These are phyloP conservation scores for Chlamydomonas schloesseri DNA, from an alignment of 139 green algal species.

Conservation along the genomic window DNA sequence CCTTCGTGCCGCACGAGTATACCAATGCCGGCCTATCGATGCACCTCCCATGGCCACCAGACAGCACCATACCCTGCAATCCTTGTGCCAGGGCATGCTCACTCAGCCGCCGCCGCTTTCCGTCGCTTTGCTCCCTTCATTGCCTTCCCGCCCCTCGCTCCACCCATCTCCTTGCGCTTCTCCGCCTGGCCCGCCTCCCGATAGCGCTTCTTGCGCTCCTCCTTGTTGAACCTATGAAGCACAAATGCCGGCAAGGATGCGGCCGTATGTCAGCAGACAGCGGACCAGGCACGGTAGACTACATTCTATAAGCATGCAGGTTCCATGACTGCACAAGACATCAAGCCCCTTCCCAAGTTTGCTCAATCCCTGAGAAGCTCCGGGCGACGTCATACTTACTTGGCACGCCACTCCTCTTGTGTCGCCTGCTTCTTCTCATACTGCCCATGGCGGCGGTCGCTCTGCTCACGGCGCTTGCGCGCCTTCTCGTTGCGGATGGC, in stretches of 20 bases:
- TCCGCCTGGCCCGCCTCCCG: constrained; percentile 41
- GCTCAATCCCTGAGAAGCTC: too few relatives aligned
- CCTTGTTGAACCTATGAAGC: constrained; percentile 62
- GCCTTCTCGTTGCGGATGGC: constrained; percentile 95
- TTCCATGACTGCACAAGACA: too few relatives aligned
- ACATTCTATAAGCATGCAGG: too few relatives aligned
- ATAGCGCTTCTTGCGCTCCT: constrained; percentile 80
- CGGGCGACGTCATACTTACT: too few relatives aligned
- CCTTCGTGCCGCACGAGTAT: too few relatives aligned
- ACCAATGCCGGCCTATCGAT: too few relatives aligned
- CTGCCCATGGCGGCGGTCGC: constrained; percentile 40
- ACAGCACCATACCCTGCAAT: too few relatives aligned
- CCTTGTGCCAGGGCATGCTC: too few relatives aligned
- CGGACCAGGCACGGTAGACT: too few relatives aligned
- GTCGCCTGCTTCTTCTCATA: constrained; percentile 66
- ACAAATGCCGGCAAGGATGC: neutral
- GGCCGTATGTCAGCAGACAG: neutral
- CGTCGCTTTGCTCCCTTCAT: constrained; percentile 21
- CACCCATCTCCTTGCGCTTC: constrained; percentile 47
- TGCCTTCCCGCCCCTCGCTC: constrained; percentile 1
- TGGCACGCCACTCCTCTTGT: constrained; percentile 71
- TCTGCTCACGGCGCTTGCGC: constrained; percentile 73
- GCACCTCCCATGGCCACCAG: too few relatives aligned
- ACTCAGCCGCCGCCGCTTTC: neutral
- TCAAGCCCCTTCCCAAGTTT: too few relatives aligned